Percentiles rank a stretch among this genome's conserved stretches.
Evolutionary conservation across 371 early-diverging fungal species (phyloP).

Genomic region (Mucor lusitanicus): DNA sequence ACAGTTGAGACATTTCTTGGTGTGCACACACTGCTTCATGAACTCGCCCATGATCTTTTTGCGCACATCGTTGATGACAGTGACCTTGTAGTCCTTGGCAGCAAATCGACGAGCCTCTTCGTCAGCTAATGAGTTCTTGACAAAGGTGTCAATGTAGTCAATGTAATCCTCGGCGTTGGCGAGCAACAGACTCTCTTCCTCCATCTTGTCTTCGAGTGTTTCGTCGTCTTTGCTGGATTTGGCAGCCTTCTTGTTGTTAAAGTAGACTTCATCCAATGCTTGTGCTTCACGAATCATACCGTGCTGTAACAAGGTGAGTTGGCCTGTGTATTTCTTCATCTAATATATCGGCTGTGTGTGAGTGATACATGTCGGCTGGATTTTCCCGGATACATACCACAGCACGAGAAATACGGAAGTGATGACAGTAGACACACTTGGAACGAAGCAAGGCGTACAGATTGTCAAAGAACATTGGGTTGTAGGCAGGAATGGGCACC

Average conservation of each 20-base stretch:
- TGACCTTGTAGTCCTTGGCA: conserved; percentile 64
- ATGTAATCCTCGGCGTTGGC: conserved; percentile 59
- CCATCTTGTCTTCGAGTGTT: conserved; percentile 47
- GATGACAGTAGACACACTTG: conserved; percentile 91
- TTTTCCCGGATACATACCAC: conserved; percentile 46
- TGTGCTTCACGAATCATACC: conserved; percentile 85
- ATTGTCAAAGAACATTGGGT: conserved; percentile 92
- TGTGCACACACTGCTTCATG: conserved; percentile 56
- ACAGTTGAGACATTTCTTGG: conserved; percentile 82
- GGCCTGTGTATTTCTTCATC: conserved; percentile 56
- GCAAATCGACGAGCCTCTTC: conserved; percentile 34
- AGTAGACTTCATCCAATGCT: conserved; percentile 65
- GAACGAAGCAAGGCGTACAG: conserved; percentile 86
- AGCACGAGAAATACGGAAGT: conserved; percentile 74
- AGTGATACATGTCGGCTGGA: too few relatives aligned
- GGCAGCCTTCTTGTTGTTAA: conserved; percentile 47
- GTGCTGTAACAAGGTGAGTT: conserved; percentile 72
- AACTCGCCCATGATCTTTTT: conserved; percentile 79
- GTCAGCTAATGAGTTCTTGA: conserved; percentile 35
- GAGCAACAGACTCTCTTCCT: conserved; percentile 50
- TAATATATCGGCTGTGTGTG: not conserved
- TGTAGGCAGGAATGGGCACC: conserved; percentile 94
- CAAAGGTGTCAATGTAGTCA: conserved; percentile 48
- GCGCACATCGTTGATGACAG: conserved; percentile 75
- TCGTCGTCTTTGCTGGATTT: conserved; percentile 45